Base-by-base conservation (phyloP, 495 filamentous ascomycete species). In the Trichoderma erinaceum region DNA sequence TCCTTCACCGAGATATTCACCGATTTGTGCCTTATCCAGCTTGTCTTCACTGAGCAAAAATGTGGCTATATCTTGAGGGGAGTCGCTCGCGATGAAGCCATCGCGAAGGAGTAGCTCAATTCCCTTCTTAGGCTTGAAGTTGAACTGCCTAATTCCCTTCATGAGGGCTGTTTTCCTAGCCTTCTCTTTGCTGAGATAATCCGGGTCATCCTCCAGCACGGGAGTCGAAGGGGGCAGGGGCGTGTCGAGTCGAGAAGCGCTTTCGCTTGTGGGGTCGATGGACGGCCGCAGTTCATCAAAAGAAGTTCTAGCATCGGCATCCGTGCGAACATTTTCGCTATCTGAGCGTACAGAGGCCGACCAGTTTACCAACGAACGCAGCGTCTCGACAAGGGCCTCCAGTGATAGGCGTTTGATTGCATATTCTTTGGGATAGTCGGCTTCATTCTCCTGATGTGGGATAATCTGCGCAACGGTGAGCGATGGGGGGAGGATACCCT, bases 41-140 rank as follows among this genome's bases (percentile, higher is more conserved):
- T 85, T 84, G 16, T 94, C 90, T 63, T 87, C 85, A 13, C 81
- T 84, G 4, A 94, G 74, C 6, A 99, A 77, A 73, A 99, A 98
- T 63, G 78, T 79, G 4, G 93, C 94, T 74, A 99, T 92, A 68
- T 96, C 92, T 64, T 91, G 85, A 2, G 95, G 88, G 2, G 81
- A 81, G 64, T 89, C 83, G 48, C 88, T 91, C 21, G 81, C 79
- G 65, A 99, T 96, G 76, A 99, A 97, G 0, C 92, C 91, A 63
- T 95, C 88, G 66, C 89, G 82, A 38, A 97, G 72, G 12, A 98
- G 80, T 4, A 87, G 76, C 76, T 97, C 97, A 74, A 99, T 86
- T 13, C 95, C 95, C 43, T 91, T 87, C 75, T 98, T 99, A 4
- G 96, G 92, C 74, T 99, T 99, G 83, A 92, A 98, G 74, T 99